A percentile compares a stretch with the other conserved stretches of the same genome.
Evolutionary conservation across 805 yeast genomes (phyloP).

Genomic region (Hanseniaspora mollemarum): DNA sequence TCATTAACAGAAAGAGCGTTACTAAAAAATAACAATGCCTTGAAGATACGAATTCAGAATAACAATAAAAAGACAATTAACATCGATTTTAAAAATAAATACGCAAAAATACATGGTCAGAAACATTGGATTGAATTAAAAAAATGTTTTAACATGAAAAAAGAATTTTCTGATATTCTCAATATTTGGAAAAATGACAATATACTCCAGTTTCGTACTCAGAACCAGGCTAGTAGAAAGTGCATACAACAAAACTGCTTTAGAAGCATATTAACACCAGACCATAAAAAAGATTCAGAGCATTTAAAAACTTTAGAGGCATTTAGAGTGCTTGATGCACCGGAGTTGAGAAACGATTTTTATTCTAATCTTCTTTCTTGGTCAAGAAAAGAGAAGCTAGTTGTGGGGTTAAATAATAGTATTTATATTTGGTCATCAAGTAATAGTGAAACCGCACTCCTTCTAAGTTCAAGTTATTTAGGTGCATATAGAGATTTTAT

Average conservation of each 20-base stretch:
- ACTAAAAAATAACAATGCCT: neutral
- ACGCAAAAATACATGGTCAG: slow-evolving; percentile 9
- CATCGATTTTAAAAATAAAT: neutral
- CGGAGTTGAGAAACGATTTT: slow-evolving; percentile 62
- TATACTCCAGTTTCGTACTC: neutral
- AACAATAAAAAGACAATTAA: neutral
- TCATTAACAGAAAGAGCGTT: neutral
- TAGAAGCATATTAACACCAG: neutral
- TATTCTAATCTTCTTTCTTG: slow-evolving; percentile 67
- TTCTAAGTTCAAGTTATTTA: slow-evolving; percentile 33
- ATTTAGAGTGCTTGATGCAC: slow-evolving; percentile 52
- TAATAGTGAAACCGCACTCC: slow-evolving; percentile 33
- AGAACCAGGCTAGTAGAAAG: neutral
- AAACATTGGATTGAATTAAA: slow-evolving; percentile 11
- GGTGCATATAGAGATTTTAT: slow-evolving; percentile 32
- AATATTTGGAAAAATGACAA: neutral
- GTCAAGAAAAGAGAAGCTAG: slow-evolving; percentile 46
- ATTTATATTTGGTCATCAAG: slow-evolving; percentile 54
- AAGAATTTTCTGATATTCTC: neutral
- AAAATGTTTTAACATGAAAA: neutral
- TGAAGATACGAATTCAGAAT: neutral
- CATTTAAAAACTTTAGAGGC: slow-evolving; percentile 24
- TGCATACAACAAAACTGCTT: neutral
- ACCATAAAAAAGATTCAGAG: slow-evolving; percentile 1
- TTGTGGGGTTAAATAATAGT: slow-evolving; percentile 52